Percentiles rank a stretch among this genome's conserved stretches.
Evolutionary conservation across 768 basidiomycete species (phyloP).

Genomic region (Pisolithus microcarpus): DNA sequence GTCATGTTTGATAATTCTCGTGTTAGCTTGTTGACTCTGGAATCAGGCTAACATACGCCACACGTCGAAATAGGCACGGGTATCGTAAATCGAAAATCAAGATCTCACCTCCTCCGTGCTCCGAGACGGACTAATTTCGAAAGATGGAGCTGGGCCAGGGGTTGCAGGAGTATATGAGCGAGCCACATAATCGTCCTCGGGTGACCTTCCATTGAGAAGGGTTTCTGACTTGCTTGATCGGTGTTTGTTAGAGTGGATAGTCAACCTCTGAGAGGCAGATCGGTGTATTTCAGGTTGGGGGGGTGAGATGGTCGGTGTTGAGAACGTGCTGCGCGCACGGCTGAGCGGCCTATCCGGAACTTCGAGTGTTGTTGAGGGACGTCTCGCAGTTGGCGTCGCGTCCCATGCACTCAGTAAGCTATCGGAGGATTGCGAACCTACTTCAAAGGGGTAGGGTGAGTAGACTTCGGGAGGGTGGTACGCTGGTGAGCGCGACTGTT

Average conservation of each 20-base stretch:
- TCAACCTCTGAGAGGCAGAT: constrained; percentile 33
- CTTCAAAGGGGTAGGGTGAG: constrained; percentile 27
- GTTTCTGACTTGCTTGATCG: constrained; percentile 36
- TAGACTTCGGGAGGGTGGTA: constrained; percentile 24
- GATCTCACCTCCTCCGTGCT: constrained; percentile 29
- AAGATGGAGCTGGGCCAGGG: constrained; percentile 24
- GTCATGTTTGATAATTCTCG: constrained; percentile 32
- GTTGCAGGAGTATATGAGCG: constrained; percentile 31
- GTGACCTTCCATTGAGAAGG: constrained; percentile 9
- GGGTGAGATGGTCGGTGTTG: constrained; percentile 31
- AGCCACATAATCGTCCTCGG: constrained; percentile 11
- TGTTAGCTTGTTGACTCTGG: constrained; percentile 22
- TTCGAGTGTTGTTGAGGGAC: constrained; percentile 15
- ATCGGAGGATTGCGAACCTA: constrained; percentile 13
- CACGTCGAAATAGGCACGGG: constrained; percentile 1
- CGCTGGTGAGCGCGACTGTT: constrained; percentile 26
- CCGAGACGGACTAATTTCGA: constrained; percentile 21
- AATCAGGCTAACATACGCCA: constrained; percentile 17
- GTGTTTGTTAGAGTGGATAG: constrained; percentile 26
- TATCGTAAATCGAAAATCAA: constrained; percentile 19
- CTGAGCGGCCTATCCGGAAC: constrained; percentile 23
- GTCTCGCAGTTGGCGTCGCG: constrained; percentile 19
- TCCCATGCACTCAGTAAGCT: constrained; percentile 31
- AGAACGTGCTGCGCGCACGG: constrained; percentile 34
- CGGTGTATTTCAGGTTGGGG: constrained; percentile 50